A percentile compares a stretch with the other conserved stretches of the same genome.
phyloP scores from a whole-genome alignment of 495 filamentous ascomycete genomes.

The Hypoxylon intermedium region DNA sequence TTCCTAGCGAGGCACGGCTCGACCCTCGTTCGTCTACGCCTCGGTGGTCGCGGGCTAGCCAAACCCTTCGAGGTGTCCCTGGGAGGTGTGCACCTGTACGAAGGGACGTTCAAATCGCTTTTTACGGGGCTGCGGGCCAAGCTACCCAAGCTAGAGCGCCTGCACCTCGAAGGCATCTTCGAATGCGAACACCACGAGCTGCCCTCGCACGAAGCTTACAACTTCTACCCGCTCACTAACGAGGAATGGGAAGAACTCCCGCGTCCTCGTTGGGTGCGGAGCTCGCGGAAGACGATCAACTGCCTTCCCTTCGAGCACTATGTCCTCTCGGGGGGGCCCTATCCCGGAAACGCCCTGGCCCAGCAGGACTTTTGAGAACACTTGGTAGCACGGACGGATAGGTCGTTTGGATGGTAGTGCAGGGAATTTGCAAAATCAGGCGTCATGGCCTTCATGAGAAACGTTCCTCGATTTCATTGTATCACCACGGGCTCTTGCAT shows the following conservation, averaged over 20 bases:
- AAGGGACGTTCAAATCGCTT: conserved; percentile 51
- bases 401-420: neutral
- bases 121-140: conserved; percentile 48
- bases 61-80: conserved; percentile 48
- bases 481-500: conserved; percentile 33
- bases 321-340: conserved; percentile 49
- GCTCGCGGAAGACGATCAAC: conserved; percentile 49
- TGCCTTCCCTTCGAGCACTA: conserved; percentile 52
- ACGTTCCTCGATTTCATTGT: conserved; percentile 32
- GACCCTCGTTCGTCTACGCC: conserved; percentile 51
- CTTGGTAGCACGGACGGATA: neutral
- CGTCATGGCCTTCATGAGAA: conserved; percentile 25
- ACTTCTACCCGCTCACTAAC: conserved; percentile 53
- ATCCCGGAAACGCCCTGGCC: conserved; percentile 39
- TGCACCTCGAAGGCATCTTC: conserved; percentile 57
- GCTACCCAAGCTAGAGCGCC: conserved; percentile 46
- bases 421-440: neutral
- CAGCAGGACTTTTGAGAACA: conserved; percentile 25
- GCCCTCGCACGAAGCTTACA: conserved; percentile 50
- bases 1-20: conserved; percentile 51
- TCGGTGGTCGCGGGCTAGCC: conserved; percentile 54
- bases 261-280: conserved; percentile 32
- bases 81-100: conserved; percentile 55
- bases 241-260: conserved; percentile 49
- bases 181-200: conserved; percentile 49